Evolutionary conservation across 23 red algal genomes (phyloP), one percentile per base, ranked within the genome.

Genomic region (Pyropia haitanensis): DNA sequence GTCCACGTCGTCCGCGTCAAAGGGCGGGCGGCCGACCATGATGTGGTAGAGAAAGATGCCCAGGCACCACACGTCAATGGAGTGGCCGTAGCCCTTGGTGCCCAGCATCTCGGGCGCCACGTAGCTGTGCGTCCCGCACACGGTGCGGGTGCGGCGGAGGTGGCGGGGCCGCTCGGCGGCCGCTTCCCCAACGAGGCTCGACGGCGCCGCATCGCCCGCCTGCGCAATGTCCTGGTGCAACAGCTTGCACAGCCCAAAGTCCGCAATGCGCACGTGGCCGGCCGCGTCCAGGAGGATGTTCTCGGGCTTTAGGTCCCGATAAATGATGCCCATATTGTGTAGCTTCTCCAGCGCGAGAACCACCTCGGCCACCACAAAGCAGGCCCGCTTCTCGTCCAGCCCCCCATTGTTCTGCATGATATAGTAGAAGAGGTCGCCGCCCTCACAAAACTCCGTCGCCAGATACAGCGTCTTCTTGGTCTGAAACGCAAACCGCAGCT

Each of bases 301-400:
- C 64, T 95, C 91, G 2, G 84, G 84, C 62, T 95, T 95, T 26
- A 95, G 68, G 63, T 96, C 91, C 27, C 91, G 52, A 71, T 86
- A 96, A 24, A 96, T 77, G 49, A 87, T 82, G 15, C 76, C 91
- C 70, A 72, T 63, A 4, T 83, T 68, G 62, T 96, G 91, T 54
- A 96, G 63, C 58, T 65, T 76, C 59, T 89, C 75, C 18, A 96
- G 63, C 14, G 91, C 83, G 28, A 88, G 24, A 33, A 89, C 51
- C 33, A 89, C 76, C 63, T 96, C 91, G 16, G 91, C 83, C 19
- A 85, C 77, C 44, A 88, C 85, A 33, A 82, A 76, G 49, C 69
- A 67, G 3, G 82, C 80, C 62, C 75, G 76, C 50, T 78, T 71
- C 54, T 88, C 79, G 33, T 39, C 68, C 1, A 96, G 65, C 18